These are phyloP conservation scores for Polychaeton citri DNA, from an alignment of 2,329 filamentous ascomycete species.

Conservation along the genomic window DNA sequence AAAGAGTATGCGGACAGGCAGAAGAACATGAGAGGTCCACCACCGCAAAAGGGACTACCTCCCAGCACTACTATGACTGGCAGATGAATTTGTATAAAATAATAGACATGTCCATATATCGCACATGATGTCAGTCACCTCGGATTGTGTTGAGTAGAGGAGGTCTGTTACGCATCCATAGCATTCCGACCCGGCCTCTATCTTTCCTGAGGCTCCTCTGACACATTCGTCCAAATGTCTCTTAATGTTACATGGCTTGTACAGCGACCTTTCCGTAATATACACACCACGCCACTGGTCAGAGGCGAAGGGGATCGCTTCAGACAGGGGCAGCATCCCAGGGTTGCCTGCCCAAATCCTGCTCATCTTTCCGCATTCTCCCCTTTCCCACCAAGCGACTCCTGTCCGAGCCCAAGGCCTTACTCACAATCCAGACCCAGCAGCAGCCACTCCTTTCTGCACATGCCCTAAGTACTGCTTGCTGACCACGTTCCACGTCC, in stretches of 20 bases:
- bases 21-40: conserved; percentile 25
- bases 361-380: neutral
- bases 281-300: too few species aligned
- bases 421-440: conserved; percentile 2
- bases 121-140: too few species aligned
- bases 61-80: conserved; percentile 8
- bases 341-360: too few species aligned
- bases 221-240: too few species aligned
- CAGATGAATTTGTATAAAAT: conserved; percentile 2
- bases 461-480: conserved; percentile 36
- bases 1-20: conserved; percentile 60
- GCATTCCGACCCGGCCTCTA: too few species aligned
- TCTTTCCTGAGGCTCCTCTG: too few species aligned
- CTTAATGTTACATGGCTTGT: too few species aligned
- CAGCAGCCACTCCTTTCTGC: conserved; percentile 24
- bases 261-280: too few species aligned
- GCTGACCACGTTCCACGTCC: conserved; percentile 38
- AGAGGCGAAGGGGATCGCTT: too few species aligned
- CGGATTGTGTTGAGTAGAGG: too few species aligned
- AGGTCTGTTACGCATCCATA: too few species aligned
- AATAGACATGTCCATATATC: neutral
- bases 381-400: neutral
- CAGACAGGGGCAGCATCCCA: conserved; percentile 1
- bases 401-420: too few species aligned
- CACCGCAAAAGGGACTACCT: conserved; percentile 13